Evolutionary conservation across 2,329 filamentous ascomycete genomes (phyloP).

Genomic region (Diaporthe sp.): DNA sequence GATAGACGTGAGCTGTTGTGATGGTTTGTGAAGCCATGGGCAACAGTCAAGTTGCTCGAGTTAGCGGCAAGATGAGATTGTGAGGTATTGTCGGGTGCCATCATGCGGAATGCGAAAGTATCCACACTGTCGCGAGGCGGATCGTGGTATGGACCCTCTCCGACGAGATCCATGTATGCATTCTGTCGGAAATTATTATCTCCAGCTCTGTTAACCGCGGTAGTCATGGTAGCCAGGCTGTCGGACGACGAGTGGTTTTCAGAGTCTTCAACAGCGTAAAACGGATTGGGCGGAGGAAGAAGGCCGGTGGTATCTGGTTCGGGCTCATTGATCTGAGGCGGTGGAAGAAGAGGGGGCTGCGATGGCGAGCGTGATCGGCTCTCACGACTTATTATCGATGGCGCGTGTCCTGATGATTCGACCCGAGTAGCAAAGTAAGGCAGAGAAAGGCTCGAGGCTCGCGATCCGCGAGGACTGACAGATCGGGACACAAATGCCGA

Average conservation of each 20-base stretch:
- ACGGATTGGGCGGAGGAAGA: conserved; percentile 27
- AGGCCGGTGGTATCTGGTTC: neutral
- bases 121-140: conserved; percentile 39
- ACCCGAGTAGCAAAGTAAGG: conserved; percentile 36
- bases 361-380: neutral
- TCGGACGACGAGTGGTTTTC: conserved; percentile 28
- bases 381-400: neutral
- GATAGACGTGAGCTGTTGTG: conserved; percentile 60
- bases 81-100: conserved; percentile 36
- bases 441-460: conserved; percentile 38
- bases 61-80: conserved; percentile 6
- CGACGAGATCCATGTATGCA: neutral
- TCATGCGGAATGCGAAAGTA: conserved; percentile 42
- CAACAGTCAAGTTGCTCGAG: conserved; percentile 30
- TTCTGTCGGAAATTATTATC: neutral
- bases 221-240: conserved; percentile 28
- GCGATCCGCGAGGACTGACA: conserved; percentile 34
- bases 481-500: conserved; percentile 23
- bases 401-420: neutral
- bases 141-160: neutral
- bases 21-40: conserved; percentile 37
- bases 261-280: conserved; percentile 1
- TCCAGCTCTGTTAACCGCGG: conserved; percentile 2
- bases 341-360: neutral
- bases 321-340: conserved; percentile 26